Conservation (phyloP, 176 grass and related monocot species). For the Carex myosuroides region DNA sequence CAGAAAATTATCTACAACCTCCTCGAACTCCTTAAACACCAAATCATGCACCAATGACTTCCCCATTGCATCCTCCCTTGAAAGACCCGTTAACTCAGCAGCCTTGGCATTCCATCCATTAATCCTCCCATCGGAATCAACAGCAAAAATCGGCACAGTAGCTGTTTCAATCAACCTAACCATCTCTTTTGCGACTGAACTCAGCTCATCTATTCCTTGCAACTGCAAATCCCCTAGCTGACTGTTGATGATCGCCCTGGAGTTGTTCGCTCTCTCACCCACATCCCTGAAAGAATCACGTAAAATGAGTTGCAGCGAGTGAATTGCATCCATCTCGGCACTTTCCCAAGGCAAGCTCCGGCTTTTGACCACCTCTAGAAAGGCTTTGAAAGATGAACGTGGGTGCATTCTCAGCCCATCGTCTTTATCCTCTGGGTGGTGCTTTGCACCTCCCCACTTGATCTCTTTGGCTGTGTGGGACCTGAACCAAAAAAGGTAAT, state of each 20-base stretch:
- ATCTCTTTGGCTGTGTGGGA: slow-evolving; percentile 96
- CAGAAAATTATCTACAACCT: slow-evolving; percentile 66
- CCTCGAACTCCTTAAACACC: slow-evolving; percentile 67
- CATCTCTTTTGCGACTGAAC: slow-evolving; percentile 87
- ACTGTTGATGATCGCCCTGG: slow-evolving; percentile 56
- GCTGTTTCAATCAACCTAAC: slow-evolving; percentile 93
- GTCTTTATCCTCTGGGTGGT: slow-evolving; percentile 92
- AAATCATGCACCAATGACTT: slow-evolving; percentile 92
- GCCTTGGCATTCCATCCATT: slow-evolving; percentile 99
- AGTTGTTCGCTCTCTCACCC: slow-evolving; percentile 48
- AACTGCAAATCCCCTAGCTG: slow-evolving; percentile 65
- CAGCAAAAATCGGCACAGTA: slow-evolving; percentile 88
- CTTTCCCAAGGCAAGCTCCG: slow-evolving; percentile 92
- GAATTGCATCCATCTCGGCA: slow-evolving; percentile 95
- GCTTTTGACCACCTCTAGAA: slow-evolving; percentile 94
- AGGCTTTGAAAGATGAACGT: slow-evolving; percentile 91
- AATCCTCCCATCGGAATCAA: slow-evolving; percentile 75
- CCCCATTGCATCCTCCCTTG: slow-evolving; percentile 89
- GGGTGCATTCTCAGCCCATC: slow-evolving; percentile 97
- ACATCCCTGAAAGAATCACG: slow-evolving; percentile 68
- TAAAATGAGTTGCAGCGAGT: slow-evolving; percentile 93
- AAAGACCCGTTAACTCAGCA: slow-evolving; percentile 78
- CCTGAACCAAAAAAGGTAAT: slow-evolving; percentile 98
- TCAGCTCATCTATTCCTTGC: slow-evolving; percentile 87
- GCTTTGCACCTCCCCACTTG: slow-evolving; percentile 97